These are phyloP conservation scores for Didymellaceae sp. DNA, from an alignment of 2,329 filamentous ascomycete species.

Conservation along the genomic window DNA sequence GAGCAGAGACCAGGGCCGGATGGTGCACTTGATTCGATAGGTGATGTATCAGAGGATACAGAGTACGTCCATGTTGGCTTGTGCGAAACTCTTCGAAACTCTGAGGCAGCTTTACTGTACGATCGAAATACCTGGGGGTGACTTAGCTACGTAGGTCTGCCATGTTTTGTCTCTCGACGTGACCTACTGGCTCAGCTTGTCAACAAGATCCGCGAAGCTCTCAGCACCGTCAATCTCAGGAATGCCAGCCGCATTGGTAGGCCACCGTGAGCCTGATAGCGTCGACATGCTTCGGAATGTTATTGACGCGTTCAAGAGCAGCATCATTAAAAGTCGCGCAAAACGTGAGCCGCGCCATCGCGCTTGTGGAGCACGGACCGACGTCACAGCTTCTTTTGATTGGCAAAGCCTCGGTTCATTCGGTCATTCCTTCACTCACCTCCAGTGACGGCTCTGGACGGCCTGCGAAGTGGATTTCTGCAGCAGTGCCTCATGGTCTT, in stretches of 20 bases:
- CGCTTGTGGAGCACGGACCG: conserved; percentile 12
- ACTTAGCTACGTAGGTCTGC: conserved; percentile 24
- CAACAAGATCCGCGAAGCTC: conserved; percentile 68
- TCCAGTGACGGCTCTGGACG: too few species aligned
- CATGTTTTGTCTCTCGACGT: conserved; percentile 1
- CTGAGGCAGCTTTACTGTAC: conserved; percentile 68
- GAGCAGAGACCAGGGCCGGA: conserved; percentile 72
- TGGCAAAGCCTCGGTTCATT: conserved; percentile 13
- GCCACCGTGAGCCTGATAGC: conserved; percentile 39
- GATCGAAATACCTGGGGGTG: conserved; percentile 51
- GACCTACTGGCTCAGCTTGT: conserved; percentile 64
- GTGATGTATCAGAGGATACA: conserved; percentile 69
- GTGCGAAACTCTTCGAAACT: conserved; percentile 77
- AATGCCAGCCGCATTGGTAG: conserved; percentile 48
- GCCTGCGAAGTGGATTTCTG: too few species aligned
- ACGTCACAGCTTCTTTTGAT: conserved; percentile 28
- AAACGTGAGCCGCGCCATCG: conserved; percentile 10
- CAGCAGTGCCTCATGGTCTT: neutral
- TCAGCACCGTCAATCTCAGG: conserved; percentile 66
- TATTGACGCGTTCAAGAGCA: conserved; percentile 4
- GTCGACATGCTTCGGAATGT: conserved; percentile 32
- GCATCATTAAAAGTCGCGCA: conserved; percentile 16
- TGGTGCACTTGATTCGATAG: conserved; percentile 69
- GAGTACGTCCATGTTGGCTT: conserved; percentile 63
- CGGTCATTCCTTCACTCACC: neutral